These are phyloP conservation scores for Thelephora terrestris DNA, from an alignment of 1,284 basidiomycete genomes.

Conservation along the genomic window DNA sequence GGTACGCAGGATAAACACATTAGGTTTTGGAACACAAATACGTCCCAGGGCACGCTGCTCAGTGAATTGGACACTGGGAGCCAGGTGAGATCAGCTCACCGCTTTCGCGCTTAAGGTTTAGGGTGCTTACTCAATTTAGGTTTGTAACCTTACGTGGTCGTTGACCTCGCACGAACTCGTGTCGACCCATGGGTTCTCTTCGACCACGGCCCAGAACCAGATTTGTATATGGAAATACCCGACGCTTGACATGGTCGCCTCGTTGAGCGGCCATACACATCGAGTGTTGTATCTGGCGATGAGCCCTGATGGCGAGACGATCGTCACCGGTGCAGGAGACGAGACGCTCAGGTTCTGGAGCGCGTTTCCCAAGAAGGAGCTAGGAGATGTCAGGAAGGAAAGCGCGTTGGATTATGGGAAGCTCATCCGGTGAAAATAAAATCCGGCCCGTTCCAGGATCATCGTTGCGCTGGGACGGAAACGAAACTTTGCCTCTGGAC, in stretches of 20 bases:
- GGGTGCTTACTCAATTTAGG: conserved; percentile 34
- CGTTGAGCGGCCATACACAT: conserved; percentile 89
- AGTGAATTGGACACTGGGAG: conserved; percentile 87
- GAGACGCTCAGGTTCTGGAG: conserved; percentile 98
- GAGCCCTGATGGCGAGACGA: conserved; percentile 95
- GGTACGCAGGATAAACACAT: conserved; percentile 98
- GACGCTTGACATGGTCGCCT: conserved; percentile 85
- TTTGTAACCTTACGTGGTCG: conserved; percentile 97
- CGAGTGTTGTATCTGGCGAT: conserved; percentile 94
- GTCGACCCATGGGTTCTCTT: conserved; percentile 95
- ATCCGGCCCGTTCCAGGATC: too few species aligned
- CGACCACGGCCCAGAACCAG: conserved; percentile 91
- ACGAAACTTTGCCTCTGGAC: too few species aligned
- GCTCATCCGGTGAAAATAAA: conserved; percentile 39
- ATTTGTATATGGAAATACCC: conserved; percentile 99
- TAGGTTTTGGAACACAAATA: conserved; percentile 92
- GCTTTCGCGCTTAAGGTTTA: background rate
- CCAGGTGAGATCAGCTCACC: conserved; percentile 44
- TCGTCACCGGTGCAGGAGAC: conserved; percentile 96
- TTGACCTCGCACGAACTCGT: conserved; percentile 94
- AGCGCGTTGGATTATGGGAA: conserved; percentile 54
- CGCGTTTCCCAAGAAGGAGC: conserved; percentile 70
- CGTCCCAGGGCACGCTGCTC: conserved; percentile 56
- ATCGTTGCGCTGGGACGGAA: too few species aligned
- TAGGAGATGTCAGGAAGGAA: conserved; percentile 30